A percentile compares a stretch with the other conserved stretches of the same genome.
These are phyloP conservation scores for Micractinium conductrix DNA, from an alignment of 139 green algal genomes.

Conservation along the genomic window DNA sequence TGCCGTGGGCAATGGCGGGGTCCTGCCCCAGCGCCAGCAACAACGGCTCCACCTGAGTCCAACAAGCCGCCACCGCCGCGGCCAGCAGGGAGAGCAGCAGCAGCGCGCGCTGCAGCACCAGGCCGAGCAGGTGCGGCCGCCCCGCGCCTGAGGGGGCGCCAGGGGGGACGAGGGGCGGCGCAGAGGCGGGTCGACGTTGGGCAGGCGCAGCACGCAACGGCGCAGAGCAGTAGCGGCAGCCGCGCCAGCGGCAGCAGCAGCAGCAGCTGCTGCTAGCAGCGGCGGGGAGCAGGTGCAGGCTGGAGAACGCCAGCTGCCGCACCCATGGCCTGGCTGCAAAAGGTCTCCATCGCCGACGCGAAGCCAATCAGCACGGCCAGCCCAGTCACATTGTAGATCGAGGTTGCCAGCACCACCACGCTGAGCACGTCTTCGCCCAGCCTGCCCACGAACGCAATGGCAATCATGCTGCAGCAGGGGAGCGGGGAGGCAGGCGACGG, in stretches of 20 bases:
- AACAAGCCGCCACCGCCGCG: slow-evolving; percentile 57
- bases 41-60: slow-evolving; percentile 51
- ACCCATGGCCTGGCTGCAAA: background rate
- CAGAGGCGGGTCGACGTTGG: background rate
- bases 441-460: slow-evolving; percentile 29
- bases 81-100: slow-evolving; percentile 60
- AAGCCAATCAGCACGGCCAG: slow-evolving; percentile 61
- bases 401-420: slow-evolving; percentile 56
- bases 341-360: slow-evolving; percentile 73
- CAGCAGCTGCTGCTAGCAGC: background rate
- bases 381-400: slow-evolving; percentile 80
- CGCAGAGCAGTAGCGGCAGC: no score
- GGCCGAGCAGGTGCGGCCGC: slow-evolving; percentile 65
- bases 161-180: background rate
- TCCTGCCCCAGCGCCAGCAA: slow-evolving; percentile 53
- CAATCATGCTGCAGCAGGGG: no score
- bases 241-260: no score
- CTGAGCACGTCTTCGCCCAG: slow-evolving; percentile 46
- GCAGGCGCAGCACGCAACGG: background rate
- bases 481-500: no score
- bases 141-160: slow-evolving; percentile 70
- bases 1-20: slow-evolving; percentile 11
- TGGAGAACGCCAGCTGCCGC: background rate
- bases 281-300: background rate
- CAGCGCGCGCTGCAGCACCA: slow-evolving; percentile 75